Evolutionary conservation across 768 basidiomycete species (phyloP), one percentile per base, ranked within the genome.

Genomic region (Wakefieldia striispora): DNA sequence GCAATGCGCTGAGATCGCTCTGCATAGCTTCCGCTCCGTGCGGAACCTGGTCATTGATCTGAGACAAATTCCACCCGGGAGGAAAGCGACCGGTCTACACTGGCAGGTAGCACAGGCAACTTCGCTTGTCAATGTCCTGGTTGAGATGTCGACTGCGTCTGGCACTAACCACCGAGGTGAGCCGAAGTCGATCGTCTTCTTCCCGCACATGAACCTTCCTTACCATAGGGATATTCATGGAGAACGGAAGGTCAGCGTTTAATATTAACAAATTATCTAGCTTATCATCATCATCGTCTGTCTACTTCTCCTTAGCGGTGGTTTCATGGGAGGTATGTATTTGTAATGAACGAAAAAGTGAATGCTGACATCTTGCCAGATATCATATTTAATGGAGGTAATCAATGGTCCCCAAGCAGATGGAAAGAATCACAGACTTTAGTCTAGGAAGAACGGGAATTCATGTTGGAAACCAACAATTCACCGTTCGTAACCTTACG

Each of bases 41-140:
- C 72, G 87, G 55, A 88, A 91, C 67, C 78, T 91, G 49, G 70
- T 87, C 43, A 86, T 91, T 56, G 88, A 91, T 58, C 67, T 83
- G 50, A 70, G 70, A 68, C 75, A 63, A 40, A 76, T 84, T 45
- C 79, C 84, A 31, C 68, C 82, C 2, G 59, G 66, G 14, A 71
- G 70, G 13, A 58, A 75, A 53, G 84, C 81, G 27, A 85, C 80
- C 16, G 87, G 85, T 29, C 69, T 91, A 29, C 88, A 91, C 56
- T 91, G 88, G 88, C 88, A 91, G 68, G 83, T 89, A 19, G 77
- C 88, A 3, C 88, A 91, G 61, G 78, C 81, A 2, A 90, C 88
- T 0, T 86, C 84, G 0, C 69, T 91, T 45, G 74, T 83, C 40
- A 89, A 90, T 60, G 77, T 91, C 51, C 75, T 80, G 12, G 75